phyloP scores from a whole-genome alignment of 139 green algal species.

The Tetradesmus obliquus region DNA sequence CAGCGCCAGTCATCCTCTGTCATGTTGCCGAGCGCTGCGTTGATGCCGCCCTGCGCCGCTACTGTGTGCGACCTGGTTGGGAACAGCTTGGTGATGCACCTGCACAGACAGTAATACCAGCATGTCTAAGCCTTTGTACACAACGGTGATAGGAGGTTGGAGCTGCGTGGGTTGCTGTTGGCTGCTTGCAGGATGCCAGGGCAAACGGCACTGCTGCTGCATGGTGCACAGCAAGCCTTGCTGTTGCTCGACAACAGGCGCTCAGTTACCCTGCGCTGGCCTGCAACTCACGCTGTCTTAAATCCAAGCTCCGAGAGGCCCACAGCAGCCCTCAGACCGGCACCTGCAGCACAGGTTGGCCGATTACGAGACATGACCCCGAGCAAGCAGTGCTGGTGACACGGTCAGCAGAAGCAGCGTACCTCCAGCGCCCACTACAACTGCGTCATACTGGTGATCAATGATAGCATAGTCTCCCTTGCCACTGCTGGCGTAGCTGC shows the following conservation, averaged over 20 bases:
- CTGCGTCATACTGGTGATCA: conserved; percentile 97
- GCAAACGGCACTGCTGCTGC: neutral
- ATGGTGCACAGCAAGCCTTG: neutral
- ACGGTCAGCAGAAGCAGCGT: neutral
- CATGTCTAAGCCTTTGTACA: too few species aligned
- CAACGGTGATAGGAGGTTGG: too few species aligned
- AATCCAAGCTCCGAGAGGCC: conserved; percentile 95
- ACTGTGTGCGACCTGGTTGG: conserved; percentile 99
- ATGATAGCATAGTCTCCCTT: conserved; percentile 88
- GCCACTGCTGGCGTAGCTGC: conserved; percentile 29
- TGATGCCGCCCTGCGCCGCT: conserved; percentile 98
- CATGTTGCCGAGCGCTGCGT: conserved; percentile 99
- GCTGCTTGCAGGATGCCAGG: neutral
- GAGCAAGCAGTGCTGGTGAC: neutral
- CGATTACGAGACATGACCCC: conserved; percentile 10
- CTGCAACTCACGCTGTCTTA: conserved; percentile 93
- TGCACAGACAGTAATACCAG: conserved; percentile 52
- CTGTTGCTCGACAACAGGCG: neutral
- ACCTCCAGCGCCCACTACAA: conserved; percentile 96
- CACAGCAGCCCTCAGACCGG: conserved; percentile 95
- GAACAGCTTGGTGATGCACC: conserved; percentile 99
- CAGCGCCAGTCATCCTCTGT: conserved; percentile 98
- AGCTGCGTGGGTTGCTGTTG: neutral
- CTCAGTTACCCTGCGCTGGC: neutral
- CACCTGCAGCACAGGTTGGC: conserved; percentile 57